Conservation (phyloP, 2,329 filamentous ascomycete genomes). For the Colletotrichum viniferum region DNA sequence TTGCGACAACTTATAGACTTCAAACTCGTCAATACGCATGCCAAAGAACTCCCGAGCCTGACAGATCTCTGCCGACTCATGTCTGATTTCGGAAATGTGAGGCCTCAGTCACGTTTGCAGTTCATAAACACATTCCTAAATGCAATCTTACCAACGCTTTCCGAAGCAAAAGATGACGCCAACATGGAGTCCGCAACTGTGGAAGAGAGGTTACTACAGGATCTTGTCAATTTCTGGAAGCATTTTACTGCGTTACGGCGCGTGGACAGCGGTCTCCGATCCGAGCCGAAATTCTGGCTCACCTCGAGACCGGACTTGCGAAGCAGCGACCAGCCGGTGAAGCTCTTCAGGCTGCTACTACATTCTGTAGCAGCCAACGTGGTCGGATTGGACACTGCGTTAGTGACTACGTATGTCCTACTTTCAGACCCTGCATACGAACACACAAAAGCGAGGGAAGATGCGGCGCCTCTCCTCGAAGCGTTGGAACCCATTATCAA, state of each 20-base stretch:
- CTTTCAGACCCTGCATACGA: conserved; percentile 3
- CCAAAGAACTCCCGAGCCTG: neutral
- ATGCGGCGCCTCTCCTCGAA: neutral
- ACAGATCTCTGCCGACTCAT: conserved; percentile 12
- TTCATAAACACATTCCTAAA: neutral
- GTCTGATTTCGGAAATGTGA: neutral
- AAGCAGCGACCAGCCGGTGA: conserved; percentile 14
- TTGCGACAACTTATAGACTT: neutral
- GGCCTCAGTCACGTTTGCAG: neutral
- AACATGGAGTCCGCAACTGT: neutral
- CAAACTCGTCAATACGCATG: neutral
- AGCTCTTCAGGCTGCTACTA: neutral
- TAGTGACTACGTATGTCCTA: conserved; percentile 18
- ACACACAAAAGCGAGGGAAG: neutral
- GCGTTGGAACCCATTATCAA: conserved; percentile 12
- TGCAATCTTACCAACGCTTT: neutral
- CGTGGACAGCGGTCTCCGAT: conserved; percentile 14
- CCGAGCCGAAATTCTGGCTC: conserved; percentile 30
- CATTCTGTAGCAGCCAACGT: neutral
- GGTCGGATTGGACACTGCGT: neutral
- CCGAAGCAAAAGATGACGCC: neutral
- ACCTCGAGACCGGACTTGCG: conserved; percentile 30
- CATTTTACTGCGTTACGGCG: conserved; percentile 39
- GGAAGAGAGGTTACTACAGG: conserved; percentile 21
- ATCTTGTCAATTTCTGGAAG: conserved; percentile 40